Evolutionary conservation across 768 basidiomycete genomes (phyloP).

Genomic region (Macrolepiota fuliginosa): DNA sequence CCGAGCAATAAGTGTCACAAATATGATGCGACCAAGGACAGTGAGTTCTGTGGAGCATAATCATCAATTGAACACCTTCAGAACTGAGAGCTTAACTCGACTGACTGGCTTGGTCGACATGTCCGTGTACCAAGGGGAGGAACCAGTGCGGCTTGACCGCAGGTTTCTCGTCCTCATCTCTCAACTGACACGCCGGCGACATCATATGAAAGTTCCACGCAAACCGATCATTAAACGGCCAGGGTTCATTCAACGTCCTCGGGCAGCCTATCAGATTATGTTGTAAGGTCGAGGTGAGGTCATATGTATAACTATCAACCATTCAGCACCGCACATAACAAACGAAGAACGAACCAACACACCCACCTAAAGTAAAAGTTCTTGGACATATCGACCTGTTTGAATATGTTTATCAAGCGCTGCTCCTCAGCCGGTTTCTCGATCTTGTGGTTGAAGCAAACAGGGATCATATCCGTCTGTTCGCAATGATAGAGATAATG

Average conservation of each 20-base stretch:
- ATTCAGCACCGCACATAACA: conserved; percentile 9
- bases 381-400: conserved; percentile 97
- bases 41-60: conserved; percentile 74
- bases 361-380: conserved; percentile 96
- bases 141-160: conserved; percentile 75
- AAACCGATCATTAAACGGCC: conserved; percentile 82
- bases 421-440: conserved; percentile 90
- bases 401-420: conserved; percentile 85
- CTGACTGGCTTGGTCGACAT: conserved; percentile 98
- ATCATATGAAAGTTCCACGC: conserved; percentile 96
- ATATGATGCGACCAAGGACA: conserved; percentile 85
- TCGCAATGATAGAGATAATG: conserved; percentile 98
- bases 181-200: conserved; percentile 53
- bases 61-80: not conserved
- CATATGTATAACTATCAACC: conserved; percentile 81
- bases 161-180: conserved; percentile 27
- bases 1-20: conserved; percentile 92
- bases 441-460: conserved; percentile 76
- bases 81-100: not conserved
- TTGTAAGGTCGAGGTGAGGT: conserved; percentile 94
- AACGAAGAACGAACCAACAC: not conserved
- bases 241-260: conserved; percentile 42
- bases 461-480: conserved; percentile 77
- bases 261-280: conserved; percentile 73
- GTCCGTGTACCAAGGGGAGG: conserved; percentile 89